Evolutionary conservation across 257 asterid genomes (phyloP).

Genomic region (Fraxinus quadrangulata): DNA sequence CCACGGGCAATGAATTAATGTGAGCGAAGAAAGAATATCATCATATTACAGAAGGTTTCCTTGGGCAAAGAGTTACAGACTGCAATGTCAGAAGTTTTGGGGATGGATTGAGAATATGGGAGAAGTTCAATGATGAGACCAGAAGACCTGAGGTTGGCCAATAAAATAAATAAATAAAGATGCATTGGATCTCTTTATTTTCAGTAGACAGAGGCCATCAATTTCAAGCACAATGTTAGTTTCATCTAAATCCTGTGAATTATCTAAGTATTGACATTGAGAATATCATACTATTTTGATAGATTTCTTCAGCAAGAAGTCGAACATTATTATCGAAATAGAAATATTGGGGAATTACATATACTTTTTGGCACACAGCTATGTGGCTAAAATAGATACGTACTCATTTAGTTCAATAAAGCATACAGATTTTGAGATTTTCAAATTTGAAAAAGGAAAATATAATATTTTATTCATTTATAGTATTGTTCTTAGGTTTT

Average conservation of each 20-base stretch:
- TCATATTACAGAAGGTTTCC: neutral
- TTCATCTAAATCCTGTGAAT: neutral
- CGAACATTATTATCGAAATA: too few relatives aligned
- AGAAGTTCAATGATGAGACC: neutral
- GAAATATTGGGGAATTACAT: neutral
- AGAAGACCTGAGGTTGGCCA: neutral
- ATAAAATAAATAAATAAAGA: neutral
- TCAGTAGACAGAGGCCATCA: neutral
- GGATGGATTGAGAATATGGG: neutral
- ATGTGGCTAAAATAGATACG: neutral
- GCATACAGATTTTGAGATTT: neutral
- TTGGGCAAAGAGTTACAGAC: neutral
- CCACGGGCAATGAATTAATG: slow-evolving; percentile 1
- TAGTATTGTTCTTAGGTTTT: neutral
- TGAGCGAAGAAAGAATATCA: neutral
- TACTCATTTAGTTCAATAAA: neutral
- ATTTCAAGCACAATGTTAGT: neutral
- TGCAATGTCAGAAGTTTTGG: neutral
- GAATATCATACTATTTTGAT: neutral
- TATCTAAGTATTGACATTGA: neutral
- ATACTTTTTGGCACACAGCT: neutral
- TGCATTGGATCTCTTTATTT: neutral
- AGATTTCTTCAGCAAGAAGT: neutral
- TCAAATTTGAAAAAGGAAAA: neutral
- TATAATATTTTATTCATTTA: neutral